phyloP scores from a whole-genome alignment of 495 filamentous ascomycete genomes.

The Oidiodendron maius region DNA sequence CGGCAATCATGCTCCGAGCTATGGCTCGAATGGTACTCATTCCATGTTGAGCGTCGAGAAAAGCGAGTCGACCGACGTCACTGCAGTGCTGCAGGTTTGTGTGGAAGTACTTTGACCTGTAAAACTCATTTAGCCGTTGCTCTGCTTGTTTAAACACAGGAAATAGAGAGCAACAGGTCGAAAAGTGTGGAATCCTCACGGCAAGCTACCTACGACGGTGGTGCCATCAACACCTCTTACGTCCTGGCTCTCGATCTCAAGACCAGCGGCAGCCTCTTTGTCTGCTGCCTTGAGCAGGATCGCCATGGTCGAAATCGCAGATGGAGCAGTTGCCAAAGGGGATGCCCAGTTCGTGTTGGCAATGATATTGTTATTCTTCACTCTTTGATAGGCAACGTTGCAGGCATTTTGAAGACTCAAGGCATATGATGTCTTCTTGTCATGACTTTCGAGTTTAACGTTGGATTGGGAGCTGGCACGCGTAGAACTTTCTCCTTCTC shows the following conservation, averaged over 20 bases:
- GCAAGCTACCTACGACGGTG: neutral
- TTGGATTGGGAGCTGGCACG: too few species aligned
- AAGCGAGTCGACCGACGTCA: slow-evolving; percentile 4
- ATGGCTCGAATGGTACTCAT: neutral
- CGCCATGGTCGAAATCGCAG: neutral
- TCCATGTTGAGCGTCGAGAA: slow-evolving; percentile 1
- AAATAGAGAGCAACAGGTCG: neutral
- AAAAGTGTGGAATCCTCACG: slow-evolving; percentile 3
- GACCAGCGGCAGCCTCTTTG: neutral
- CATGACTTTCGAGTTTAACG: too few species aligned
- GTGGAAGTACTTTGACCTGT: slow-evolving; percentile 4
- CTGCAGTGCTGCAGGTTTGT: slow-evolving; percentile 8
- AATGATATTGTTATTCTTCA: neutral
- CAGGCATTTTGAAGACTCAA: slow-evolving; percentile 1
- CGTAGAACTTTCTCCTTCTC: too few species aligned
- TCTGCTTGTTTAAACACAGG: too few species aligned
- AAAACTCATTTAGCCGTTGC: neutral
- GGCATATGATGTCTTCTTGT: neutral
- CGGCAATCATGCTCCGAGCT: neutral
- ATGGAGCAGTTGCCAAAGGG: neutral
- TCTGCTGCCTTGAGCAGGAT: slow-evolving; percentile 2
- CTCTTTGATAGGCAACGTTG: neutral
- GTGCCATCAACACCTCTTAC: neutral
- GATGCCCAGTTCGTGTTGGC: slow-evolving; percentile 1
- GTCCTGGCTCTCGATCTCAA: neutral